Base-by-base conservation (phyloP, 306 rosid genomes). In the Pyrus betulifolia region DNA sequence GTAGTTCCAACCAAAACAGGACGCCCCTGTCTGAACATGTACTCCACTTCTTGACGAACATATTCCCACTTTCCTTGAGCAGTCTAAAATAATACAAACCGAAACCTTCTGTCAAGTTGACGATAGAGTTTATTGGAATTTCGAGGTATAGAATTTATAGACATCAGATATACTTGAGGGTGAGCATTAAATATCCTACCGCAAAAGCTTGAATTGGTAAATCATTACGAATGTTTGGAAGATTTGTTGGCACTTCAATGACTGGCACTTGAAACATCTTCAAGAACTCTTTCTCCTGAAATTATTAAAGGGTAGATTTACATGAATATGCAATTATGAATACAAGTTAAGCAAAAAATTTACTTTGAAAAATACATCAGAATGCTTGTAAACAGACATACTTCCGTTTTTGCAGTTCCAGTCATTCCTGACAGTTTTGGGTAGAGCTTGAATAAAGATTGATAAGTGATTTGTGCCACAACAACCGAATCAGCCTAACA, bases 381-480 rank as follows among this genome's bases (percentile, higher is more conserved):
- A 74, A 74, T 75, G 82, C 67, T 58, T 70, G 55, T 84, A 38
- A 62, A 69, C 22, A 77, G 71, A 62, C 65, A 65, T 83, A 92
- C 98, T 90, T 95, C 98, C 38, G 98, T 95, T 88, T 95, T 95
- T 76, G 98, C 98, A 79, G 97, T 95, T 79, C 98, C 98, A 63
- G 97, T 95, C 98, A 95, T 95, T 85, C 97, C 98, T 40, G 97
- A 95, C 78, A 95, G 82, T 85, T 89, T 95, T 46, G 98, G 98
- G 80, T 90, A 95, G 82, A 95, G 98, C 88, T 95, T 95, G 84
- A 95, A 95, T 35, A 95, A 82, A 83, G 98, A 95, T 81, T 92
- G 98, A 79, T 92, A 95, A n/a, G 98, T 95, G 81, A 95, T 92
- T 85, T 95, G 98, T 23, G 98, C 98, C 79, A 95, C 97, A 62